A percentile compares a stretch with the other conserved stretches of the same genome.
Evolutionary conservation across 2,329 filamentous ascomycete genomes (phyloP).

Genomic region (Akanthomyces dipterigenus): DNA sequence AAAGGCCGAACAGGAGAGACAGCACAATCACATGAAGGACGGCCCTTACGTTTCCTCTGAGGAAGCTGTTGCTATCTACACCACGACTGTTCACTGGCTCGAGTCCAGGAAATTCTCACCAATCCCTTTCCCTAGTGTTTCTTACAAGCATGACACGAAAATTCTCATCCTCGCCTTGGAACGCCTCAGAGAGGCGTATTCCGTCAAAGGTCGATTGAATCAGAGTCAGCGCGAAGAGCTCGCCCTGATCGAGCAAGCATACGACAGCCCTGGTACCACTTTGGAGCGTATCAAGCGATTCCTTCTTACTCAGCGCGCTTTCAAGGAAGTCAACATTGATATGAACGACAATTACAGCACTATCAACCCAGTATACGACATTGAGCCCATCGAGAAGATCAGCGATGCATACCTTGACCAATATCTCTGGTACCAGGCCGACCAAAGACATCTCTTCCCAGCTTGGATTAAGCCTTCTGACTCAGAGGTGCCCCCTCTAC

Average conservation of each 20-base stretch:
- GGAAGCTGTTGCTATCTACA: conserved; percentile 97
- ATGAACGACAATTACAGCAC: conserved; percentile 99
- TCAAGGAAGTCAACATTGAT: conserved; percentile 98
- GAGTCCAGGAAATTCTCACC: conserved; percentile 98
- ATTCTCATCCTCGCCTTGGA: conserved; percentile 94
- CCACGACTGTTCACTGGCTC: conserved; percentile 96
- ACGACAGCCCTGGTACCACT: conserved; percentile 94
- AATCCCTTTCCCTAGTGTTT: conserved; percentile 97
- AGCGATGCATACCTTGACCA: conserved; percentile 98
- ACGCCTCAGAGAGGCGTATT: conserved; percentile 89
- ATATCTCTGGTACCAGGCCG: conserved; percentile 98
- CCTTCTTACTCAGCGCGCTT: conserved; percentile 90
- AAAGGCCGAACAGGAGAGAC: conserved; percentile 95
- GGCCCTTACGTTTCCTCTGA: conserved; percentile 97
- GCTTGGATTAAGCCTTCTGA: conserved; percentile 99
- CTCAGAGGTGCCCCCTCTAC: conserved; percentile 87
- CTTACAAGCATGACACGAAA: conserved; percentile 99
- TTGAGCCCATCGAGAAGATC: conserved; percentile 98
- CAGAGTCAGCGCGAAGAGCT: conserved; percentile 97
- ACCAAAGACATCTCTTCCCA: conserved; percentile 93
- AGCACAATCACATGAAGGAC: conserved; percentile 99
- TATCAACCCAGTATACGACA: conserved; percentile 98
- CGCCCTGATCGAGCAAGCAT: conserved; percentile 94
- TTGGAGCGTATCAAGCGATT: conserved; percentile 96
- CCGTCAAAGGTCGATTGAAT: conserved; percentile 92